A percentile compares a stretch with the other conserved stretches of the same genome.
Evolutionary conservation across 352 stramenopile genomes (phyloP).

Genomic region (Salisapilia sapeloensis): DNA sequence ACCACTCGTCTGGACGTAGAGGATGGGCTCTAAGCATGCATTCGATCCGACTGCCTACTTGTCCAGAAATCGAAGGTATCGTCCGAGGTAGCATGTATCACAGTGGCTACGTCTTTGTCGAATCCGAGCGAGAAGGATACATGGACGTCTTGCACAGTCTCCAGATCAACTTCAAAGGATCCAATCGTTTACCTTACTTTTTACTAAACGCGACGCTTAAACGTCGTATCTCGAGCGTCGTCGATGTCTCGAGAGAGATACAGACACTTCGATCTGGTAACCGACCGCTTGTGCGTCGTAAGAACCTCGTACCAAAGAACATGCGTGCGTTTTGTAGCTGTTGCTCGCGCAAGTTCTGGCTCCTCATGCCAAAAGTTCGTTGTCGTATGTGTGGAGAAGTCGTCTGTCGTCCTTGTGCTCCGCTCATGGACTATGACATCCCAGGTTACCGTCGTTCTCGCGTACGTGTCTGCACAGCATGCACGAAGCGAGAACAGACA

Average conservation of each 20-base stretch:
- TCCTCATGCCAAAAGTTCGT: conserved; percentile 53
- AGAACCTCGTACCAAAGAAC: conserved; percentile 54
- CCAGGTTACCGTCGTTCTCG: conserved; percentile 8
- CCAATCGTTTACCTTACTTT: conserved; percentile 36
- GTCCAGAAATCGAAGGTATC: conserved; percentile 44
- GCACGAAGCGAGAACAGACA: too few relatives aligned
- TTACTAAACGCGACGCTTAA: conserved; percentile 47
- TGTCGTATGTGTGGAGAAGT: conserved; percentile 62
- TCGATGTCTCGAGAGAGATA: conserved; percentile 47
- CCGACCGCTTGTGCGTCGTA: conserved; percentile 38
- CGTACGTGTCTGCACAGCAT: too few relatives aligned
- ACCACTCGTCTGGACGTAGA: conserved; percentile 38
- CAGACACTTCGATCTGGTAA: conserved; percentile 30
- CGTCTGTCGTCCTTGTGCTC: conserved; percentile 51
- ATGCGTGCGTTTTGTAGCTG: conserved; percentile 26
- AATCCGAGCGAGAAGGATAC: conserved; percentile 52
- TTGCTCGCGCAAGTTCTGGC: conserved; percentile 48
- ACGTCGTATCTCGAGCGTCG: conserved; percentile 37
- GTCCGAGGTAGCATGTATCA: conserved; percentile 72
- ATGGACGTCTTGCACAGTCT: conserved; percentile 78
- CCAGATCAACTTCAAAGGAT: conserved; percentile 76
- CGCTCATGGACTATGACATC: conserved; percentile 23
- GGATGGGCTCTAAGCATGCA: conserved; percentile 72
- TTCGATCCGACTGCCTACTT: conserved; percentile 65
- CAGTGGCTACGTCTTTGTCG: conserved; percentile 62